These are phyloP conservation scores for Aureobasidium sp. DNA, from an alignment of 2,329 filamentous ascomycete genomes.

Conservation along the genomic window DNA sequence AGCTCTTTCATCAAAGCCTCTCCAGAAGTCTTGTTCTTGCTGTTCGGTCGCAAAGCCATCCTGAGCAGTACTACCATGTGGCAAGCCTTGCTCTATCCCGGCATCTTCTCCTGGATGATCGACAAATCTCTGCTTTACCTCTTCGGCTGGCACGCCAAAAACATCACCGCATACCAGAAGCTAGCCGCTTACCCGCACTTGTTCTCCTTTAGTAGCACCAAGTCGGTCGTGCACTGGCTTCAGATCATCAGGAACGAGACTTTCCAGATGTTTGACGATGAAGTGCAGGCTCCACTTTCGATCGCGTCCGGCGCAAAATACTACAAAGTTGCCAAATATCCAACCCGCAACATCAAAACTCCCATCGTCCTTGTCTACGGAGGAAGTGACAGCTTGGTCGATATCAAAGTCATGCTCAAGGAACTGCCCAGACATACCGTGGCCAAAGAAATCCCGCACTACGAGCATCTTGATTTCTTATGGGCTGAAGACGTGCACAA, in stretches of 20 bases:
- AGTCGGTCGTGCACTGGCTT: constrained; percentile 98
- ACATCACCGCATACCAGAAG: constrained; percentile 82
- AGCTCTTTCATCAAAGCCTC: constrained; percentile 91
- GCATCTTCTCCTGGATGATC: constrained; percentile 82
- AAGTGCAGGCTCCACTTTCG: constrained; percentile 70
- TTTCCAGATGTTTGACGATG: constrained; percentile 98
- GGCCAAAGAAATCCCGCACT: constrained; percentile 80
- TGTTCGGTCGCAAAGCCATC: constrained; percentile 87
- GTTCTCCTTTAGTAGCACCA: constrained; percentile 94
- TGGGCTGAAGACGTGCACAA: constrained; percentile 82
- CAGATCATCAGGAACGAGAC: constrained; percentile 95
- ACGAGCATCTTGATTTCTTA: constrained; percentile 93
- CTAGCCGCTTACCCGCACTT: constrained; percentile 91
- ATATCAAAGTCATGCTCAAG: constrained; percentile 85
- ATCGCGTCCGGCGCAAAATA: constrained; percentile 69
- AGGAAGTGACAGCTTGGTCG: constrained; percentile 85
- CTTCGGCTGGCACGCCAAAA: constrained; percentile 81
- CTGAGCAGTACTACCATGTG: constrained; percentile 92
- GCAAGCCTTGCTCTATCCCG: constrained; percentile 92
- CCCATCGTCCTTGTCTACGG: constrained; percentile 92
- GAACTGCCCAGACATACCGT: constrained; percentile 80
- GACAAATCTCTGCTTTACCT: constrained; percentile 75
- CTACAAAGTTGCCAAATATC: constrained; percentile 94
- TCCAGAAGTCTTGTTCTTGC: constrained; percentile 82
- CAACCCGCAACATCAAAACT: constrained; percentile 93